A percentile compares a stretch with the other conserved stretches of the same genome.
phyloP scores from a whole-genome alignment of 2,329 filamentous ascomycete species.

The Phyllosticta citriasiana region DNA sequence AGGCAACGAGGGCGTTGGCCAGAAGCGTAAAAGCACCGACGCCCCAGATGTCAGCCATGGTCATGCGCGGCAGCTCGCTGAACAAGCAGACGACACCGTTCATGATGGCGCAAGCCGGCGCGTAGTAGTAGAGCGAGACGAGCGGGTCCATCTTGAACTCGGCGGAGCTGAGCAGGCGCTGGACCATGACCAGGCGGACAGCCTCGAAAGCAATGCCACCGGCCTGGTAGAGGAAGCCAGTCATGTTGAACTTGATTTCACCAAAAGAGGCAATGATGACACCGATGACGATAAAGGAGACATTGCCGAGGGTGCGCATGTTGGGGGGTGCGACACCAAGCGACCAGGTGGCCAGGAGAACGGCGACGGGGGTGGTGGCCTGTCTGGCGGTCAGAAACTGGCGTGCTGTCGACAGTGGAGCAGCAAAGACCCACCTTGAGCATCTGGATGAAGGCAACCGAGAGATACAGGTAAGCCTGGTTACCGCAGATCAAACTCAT shows the following conservation, averaged over 20 bases:
- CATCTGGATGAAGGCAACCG: conserved; percentile 98
- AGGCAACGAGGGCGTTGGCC: conserved; percentile 67
- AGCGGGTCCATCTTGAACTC: conserved; percentile 91
- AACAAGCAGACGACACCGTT: conserved; percentile 65
- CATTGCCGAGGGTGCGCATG: conserved; percentile 80
- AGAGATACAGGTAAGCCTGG: conserved; percentile 88
- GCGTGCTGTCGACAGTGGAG: conserved; percentile 8
- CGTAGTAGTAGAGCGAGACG: conserved; percentile 84
- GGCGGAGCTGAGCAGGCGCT: conserved; percentile 67
- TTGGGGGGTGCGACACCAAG: conserved; percentile 78
- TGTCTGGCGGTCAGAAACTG: conserved; percentile 25
- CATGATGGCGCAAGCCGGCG: conserved; percentile 73
- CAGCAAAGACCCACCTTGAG: conserved; percentile 61
- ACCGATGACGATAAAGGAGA: conserved; percentile 88
- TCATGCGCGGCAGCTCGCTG: conserved; percentile 62
- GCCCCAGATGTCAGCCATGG: conserved; percentile 59
- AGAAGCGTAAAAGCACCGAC: conserved; percentile 66
- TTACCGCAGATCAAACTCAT: conserved; percentile 95
- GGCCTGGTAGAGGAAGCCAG: conserved; percentile 70
- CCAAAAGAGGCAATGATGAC: conserved; percentile 90
- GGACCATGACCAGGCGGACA: conserved; percentile 72
- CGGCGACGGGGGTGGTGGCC: conserved; percentile 91
- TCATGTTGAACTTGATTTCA: conserved; percentile 84
- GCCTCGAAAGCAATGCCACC: conserved; percentile 74
- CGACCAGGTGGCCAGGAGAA: conserved; percentile 79